Conservation (phyloP, 768 basidiomycete genomes). For the Lyophyllum atratum region DNA sequence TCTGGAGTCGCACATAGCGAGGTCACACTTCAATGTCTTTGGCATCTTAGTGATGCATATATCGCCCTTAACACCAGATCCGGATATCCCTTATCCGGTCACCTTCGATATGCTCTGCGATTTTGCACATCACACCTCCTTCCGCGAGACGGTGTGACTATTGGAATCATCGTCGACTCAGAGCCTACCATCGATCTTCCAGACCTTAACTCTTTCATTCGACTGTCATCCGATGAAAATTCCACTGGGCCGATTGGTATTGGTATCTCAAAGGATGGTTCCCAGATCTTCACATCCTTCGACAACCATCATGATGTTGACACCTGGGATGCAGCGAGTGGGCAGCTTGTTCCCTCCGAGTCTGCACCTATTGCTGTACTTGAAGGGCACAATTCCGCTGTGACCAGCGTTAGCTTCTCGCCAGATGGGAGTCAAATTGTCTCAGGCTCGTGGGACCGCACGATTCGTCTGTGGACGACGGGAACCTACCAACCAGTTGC, state of each 20-base stretch:
- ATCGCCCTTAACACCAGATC: background rate
- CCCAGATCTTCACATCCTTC: background rate
- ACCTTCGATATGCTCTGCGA: background rate
- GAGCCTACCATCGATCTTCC: background rate
- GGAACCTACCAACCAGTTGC: background rate
- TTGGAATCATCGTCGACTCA: background rate
- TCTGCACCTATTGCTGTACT: background rate
- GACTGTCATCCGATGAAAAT: background rate
- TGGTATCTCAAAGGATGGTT: background rate
- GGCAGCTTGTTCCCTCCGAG: background rate
- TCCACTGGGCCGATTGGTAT: background rate
- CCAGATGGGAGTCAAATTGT: conserved; percentile 21
- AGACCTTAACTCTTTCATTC: background rate
- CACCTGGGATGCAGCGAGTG: background rate
- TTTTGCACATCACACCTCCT: background rate
- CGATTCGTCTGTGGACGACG: conserved; percentile 19
- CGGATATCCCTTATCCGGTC: background rate
- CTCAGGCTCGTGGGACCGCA: conserved; percentile 18
- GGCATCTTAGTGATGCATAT: background rate
- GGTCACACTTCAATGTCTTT: background rate
- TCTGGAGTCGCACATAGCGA: background rate
- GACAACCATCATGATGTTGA: background rate
- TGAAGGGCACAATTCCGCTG: conserved; percentile 7
- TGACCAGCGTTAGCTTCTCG: conserved; percentile 16
- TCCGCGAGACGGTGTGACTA: background rate